Percentiles rank a stretch among this genome's conserved stretches.
Conservation (phyloP, 345 rosid genomes). For the Adansonia digitata region DNA sequence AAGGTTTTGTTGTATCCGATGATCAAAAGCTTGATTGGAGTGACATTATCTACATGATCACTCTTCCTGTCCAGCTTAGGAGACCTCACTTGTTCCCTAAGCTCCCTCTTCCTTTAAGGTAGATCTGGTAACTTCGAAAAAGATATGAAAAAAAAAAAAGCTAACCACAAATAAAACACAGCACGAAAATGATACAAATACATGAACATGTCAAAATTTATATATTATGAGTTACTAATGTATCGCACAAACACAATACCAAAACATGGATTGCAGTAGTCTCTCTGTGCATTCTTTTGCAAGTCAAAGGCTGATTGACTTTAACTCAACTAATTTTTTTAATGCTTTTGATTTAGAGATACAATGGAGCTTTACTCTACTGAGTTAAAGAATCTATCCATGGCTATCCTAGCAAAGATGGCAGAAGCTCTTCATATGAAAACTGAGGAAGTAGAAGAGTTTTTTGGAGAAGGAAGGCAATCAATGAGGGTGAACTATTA, state of each 20-base stretch:
- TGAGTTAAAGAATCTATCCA: slow-evolving; percentile 24
- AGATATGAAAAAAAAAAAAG: neutral
- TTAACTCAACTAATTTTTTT: neutral
- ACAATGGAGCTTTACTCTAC: slow-evolving; percentile 27
- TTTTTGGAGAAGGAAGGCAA: slow-evolving; percentile 11
- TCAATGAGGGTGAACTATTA: slow-evolving; percentile 30
- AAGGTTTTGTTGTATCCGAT: slow-evolving; percentile 33
- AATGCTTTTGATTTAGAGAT: slow-evolving; percentile 22
- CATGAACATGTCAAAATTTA: too few relatives aligned
- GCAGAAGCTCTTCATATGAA: slow-evolving; percentile 25
- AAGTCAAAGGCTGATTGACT: too few relatives aligned
- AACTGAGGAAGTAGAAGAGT: slow-evolving; percentile 24
- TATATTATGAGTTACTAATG: neutral
- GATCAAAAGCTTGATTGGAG: slow-evolving; percentile 46
- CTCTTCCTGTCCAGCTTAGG: slow-evolving; percentile 24
- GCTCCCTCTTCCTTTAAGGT: slow-evolving; percentile 36
- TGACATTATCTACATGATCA: slow-evolving; percentile 29
- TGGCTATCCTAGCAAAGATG: slow-evolving; percentile 19
- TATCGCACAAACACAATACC: too few relatives aligned
- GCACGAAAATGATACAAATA: neutral
- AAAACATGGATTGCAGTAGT: too few relatives aligned
- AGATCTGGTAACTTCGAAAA: neutral
- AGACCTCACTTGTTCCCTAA: slow-evolving; percentile 31
- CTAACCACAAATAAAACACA: neutral
- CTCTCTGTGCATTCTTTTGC: too few relatives aligned